A percentile compares a stretch with the other conserved stretches of the same genome.
These are phyloP conservation scores for Mucor mucedo DNA, from an alignment of 371 early-diverging fungal genomes.

Conservation along the genomic window DNA sequence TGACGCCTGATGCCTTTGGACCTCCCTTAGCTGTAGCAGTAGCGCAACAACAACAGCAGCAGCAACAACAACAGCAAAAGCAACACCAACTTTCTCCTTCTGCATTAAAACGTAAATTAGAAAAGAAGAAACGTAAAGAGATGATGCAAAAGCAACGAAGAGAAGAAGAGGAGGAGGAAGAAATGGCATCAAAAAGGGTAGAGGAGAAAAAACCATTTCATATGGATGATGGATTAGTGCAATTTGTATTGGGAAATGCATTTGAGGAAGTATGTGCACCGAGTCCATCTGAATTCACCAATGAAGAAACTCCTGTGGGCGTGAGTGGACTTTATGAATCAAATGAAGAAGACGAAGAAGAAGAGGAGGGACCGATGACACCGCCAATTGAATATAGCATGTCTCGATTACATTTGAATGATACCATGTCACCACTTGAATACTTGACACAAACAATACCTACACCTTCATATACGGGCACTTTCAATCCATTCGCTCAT, in stretches of 20 bases:
- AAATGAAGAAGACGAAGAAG: neutral
- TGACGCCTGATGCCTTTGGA: conserved; percentile 54
- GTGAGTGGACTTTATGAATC: conserved; percentile 36
- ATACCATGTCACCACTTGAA: conserved; percentile 36
- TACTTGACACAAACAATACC: conserved; percentile 42
- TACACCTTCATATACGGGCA: conserved; percentile 41
- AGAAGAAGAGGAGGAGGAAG: conserved; percentile 23
- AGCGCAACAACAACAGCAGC: conserved; percentile 58
- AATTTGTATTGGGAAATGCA: conserved; percentile 50
- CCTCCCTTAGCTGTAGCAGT: conserved; percentile 58
- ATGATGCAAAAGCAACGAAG: conserved; percentile 31
- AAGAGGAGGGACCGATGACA: conserved; percentile 3
- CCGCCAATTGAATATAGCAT: conserved; percentile 2
- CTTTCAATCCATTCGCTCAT: conserved; percentile 53
- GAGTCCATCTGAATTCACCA: neutral
- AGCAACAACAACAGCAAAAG: conserved; percentile 48
- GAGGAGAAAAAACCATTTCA: conserved; percentile 6
- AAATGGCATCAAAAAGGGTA: neutral
- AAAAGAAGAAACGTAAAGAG: conserved; percentile 52
- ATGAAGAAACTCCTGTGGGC: conserved; percentile 40
- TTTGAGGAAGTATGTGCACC: conserved; percentile 16
- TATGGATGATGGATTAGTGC: conserved; percentile 31
- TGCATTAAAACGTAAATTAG: conserved; percentile 40
- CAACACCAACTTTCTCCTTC: conserved; percentile 31
- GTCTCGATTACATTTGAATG: neutral